A percentile compares a stretch with the other conserved stretches of the same genome.
Evolutionary conservation across 495 filamentous ascomycete genomes (phyloP).

Genomic region (Neurospora sp.): DNA sequence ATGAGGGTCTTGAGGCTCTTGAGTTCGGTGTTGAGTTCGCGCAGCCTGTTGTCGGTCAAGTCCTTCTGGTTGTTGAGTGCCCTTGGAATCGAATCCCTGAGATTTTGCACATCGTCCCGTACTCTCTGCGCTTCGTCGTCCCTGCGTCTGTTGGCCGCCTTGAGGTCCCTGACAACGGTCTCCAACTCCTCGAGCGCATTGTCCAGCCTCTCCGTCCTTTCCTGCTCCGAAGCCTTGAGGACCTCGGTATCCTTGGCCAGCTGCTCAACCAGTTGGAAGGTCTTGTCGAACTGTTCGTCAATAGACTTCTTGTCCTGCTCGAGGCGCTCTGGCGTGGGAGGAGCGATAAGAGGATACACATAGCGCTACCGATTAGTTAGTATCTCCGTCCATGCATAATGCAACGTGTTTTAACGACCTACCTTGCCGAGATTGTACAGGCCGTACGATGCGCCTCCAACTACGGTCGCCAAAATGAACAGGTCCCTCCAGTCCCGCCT

Average conservation of each 20-base stretch:
- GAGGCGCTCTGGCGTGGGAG: slow-evolving; percentile 84
- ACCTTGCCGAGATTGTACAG: slow-evolving; percentile 83
- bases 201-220: slow-evolving; percentile 78
- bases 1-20: slow-evolving; percentile 86
- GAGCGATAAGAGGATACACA: slow-evolving; percentile 78
- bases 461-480: slow-evolving; percentile 95
- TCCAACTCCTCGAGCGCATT: slow-evolving; percentile 75
- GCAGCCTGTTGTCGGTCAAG: slow-evolving; percentile 65
- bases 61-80: slow-evolving; percentile 83
- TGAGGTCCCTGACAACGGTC: slow-evolving; percentile 67
- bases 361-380: slow-evolving; percentile 56
- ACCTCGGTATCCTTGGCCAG: slow-evolving; percentile 78
- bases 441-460: slow-evolving; percentile 76
- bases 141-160: slow-evolving; percentile 61
- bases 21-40: slow-evolving; percentile 78
- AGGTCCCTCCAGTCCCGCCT: slow-evolving; percentile 94
- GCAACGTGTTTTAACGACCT: background rate
- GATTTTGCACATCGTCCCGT: slow-evolving; percentile 72
- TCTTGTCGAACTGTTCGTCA: slow-evolving; percentile 82
- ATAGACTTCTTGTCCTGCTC: slow-evolving; percentile 88
- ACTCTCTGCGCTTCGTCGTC: slow-evolving; percentile 79
- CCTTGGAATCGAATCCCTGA: slow-evolving; percentile 78
- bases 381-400: background rate
- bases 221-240: slow-evolving; percentile 75
- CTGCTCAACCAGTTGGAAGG: slow-evolving; percentile 86